Percentiles rank a stretch among this genome's conserved stretches.
Conservation (phyloP, 2,329 filamentous ascomycete species). For the Xylariaceae sp. region DNA sequence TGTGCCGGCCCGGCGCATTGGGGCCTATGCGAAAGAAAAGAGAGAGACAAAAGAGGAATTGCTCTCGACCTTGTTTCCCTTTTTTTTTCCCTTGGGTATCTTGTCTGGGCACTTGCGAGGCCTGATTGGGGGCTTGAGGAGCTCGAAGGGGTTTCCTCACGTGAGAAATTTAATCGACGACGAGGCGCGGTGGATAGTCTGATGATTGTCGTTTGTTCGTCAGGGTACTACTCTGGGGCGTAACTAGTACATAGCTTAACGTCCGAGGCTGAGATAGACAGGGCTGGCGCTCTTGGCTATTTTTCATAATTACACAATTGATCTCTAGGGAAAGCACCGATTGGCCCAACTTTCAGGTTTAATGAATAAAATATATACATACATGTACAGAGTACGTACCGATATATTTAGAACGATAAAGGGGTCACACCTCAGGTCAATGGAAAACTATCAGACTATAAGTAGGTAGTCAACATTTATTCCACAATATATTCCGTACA, state of each 20-base stretch:
- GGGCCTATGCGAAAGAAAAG: not conserved
- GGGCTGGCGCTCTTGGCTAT: constrained; percentile 3
- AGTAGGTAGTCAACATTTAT: not conserved
- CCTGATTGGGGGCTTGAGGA: not conserved
- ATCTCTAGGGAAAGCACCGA: not conserved
- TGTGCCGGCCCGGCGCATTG: not conserved
- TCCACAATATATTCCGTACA: not conserved
- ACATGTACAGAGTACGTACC: not conserved
- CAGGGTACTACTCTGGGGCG: not conserved
- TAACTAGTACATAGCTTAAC: not conserved
- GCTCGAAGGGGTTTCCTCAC: no score
- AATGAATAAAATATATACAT: not conserved
- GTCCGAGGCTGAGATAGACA: constrained; percentile 22
- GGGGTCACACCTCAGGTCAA: not conserved
- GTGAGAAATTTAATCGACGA: no score
- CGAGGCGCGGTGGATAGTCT: not conserved
- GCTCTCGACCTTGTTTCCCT: not conserved
- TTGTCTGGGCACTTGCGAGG: no score
- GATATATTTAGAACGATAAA: not conserved
- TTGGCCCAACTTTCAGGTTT: constrained; percentile 1
- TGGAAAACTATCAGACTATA: no score
- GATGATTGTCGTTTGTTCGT: not conserved
- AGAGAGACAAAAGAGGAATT: not conserved
- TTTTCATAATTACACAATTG: no score
- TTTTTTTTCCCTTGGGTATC: no score